Conservation (phyloP, 208 protist genomes). For the Trypanosoma caninum region DNA sequence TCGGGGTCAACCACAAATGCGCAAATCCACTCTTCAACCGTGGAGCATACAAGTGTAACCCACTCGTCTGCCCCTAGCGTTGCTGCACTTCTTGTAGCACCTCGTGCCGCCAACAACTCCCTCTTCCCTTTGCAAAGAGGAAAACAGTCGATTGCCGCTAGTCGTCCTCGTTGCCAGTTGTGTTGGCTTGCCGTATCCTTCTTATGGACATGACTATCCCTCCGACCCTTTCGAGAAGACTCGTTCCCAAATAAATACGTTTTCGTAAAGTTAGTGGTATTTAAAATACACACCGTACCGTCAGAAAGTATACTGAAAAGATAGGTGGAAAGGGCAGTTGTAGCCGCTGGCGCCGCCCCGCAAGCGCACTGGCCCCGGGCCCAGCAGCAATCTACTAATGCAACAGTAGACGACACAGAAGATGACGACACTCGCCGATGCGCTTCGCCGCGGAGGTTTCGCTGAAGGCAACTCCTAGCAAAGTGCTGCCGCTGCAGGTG, state of each 20-base stretch:
- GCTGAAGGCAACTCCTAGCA: slow-evolving; percentile 45
- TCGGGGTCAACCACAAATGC: slow-evolving; percentile 10
- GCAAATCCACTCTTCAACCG: slow-evolving; percentile 16
- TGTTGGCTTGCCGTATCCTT: neutral
- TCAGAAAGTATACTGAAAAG: slow-evolving; percentile 63
- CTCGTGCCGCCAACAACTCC: neutral
- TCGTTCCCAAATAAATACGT: slow-evolving; percentile 58
- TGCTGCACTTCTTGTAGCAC: neutral
- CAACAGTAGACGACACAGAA: slow-evolving; percentile 33
- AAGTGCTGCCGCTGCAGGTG: slow-evolving; percentile 46
- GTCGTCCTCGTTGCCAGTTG: neutral
- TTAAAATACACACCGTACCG: slow-evolving; percentile 59
- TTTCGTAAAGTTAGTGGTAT: slow-evolving; percentile 61
- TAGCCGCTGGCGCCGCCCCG: slow-evolving; percentile 29
- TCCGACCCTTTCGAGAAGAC: neutral
- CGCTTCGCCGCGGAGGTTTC: slow-evolving; percentile 35
- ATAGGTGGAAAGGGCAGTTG: slow-evolving; percentile 45
- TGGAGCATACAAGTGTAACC: slow-evolving; percentile 9
- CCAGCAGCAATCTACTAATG: slow-evolving; percentile 59
- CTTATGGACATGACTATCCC: neutral
- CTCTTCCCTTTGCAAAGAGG: neutral
- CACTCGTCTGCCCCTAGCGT: neutral
- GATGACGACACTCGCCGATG: slow-evolving; percentile 61
- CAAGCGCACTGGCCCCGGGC: slow-evolving; percentile 20
- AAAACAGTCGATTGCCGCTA: slow-evolving; percentile 24